phyloP scores from a whole-genome alignment of 352 stramenopile species.

The Pythium myriotylum region DNA sequence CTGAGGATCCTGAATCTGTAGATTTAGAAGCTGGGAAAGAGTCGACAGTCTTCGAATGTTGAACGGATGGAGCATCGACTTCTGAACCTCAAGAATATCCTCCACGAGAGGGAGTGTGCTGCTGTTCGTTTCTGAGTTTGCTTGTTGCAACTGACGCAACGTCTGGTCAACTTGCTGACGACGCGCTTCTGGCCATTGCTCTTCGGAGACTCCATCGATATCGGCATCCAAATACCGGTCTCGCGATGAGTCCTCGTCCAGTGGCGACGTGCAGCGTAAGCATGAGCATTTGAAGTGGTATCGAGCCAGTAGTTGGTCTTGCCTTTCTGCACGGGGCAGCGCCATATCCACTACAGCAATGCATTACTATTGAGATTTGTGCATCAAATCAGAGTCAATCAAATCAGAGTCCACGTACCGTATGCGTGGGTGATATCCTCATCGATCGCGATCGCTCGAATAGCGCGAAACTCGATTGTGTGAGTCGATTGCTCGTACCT shows the following conservation, averaged over 20 bases:
- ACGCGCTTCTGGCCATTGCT: slow-evolving; percentile 38
- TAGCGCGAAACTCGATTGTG: slow-evolving; percentile 54
- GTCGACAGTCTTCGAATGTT: slow-evolving; percentile 42
- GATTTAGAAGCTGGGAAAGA: slow-evolving; percentile 53
- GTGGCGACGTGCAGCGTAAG: slow-evolving; percentile 41
- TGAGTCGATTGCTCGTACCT: slow-evolving; percentile 53
- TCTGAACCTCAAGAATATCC: slow-evolving; percentile 17
- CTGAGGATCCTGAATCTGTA: slow-evolving; percentile 47
- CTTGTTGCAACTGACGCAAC: slow-evolving; percentile 13
- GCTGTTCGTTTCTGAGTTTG: not conserved
- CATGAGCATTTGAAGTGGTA: slow-evolving; percentile 74
- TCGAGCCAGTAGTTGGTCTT: slow-evolving; percentile 45
- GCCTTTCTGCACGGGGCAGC: slow-evolving; percentile 46
- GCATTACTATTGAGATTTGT: no score
- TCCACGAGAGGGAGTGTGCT: not conserved
- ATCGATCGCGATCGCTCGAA: slow-evolving; percentile 43
- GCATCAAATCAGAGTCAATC: no score
- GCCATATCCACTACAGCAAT: slow-evolving; percentile 77
- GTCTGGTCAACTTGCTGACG: slow-evolving; percentile 35
- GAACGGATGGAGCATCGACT: slow-evolving; percentile 5
- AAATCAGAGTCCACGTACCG: no score
- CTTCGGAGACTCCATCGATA: slow-evolving; percentile 40
- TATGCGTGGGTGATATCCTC: slow-evolving; percentile 74
- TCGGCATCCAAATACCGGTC: slow-evolving; percentile 58
- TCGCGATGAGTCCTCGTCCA: slow-evolving; percentile 27